phyloP scores from a whole-genome alignment of 345 rosid genomes.

The Streptanthus diversifolius region DNA sequence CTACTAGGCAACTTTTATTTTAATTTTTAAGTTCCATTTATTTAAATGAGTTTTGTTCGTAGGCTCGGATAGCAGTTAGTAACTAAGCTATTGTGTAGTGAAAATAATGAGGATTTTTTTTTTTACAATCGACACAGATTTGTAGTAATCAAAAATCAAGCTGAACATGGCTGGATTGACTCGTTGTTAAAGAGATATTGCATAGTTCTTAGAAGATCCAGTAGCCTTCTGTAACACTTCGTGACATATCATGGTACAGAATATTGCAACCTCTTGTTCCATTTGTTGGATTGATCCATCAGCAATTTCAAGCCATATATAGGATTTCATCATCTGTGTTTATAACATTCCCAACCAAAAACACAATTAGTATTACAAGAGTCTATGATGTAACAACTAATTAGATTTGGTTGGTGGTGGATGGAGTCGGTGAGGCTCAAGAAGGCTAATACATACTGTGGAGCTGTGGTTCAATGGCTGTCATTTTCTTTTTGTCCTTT shows the following conservation, averaged over 20 bases:
- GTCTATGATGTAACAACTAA: neutral
- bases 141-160: conserved; percentile 75
- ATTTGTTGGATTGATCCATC: conserved; percentile 95
- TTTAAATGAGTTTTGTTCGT: neutral
- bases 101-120: neutral
- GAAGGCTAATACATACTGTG: neutral
- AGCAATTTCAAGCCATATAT: conserved; percentile 84
- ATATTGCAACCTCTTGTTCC: conserved; percentile 93
- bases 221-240: conserved; percentile 70
- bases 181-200: conserved; percentile 79
- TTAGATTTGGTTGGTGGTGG: neutral
- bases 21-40: neutral
- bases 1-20: neutral
- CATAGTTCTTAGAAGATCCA: conserved; percentile 80
- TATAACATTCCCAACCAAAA: neutral
- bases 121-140: conserved; percentile 17
- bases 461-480: too few relatives aligned
- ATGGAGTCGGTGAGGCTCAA: neutral
- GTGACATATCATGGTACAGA: conserved; percentile 84
- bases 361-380: neutral
- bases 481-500: too few relatives aligned
- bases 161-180: conserved; percentile 79
- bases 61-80: conserved; percentile 1
- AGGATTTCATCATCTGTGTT: conserved; percentile 70
- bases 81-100: neutral